Conservation (phyloP, 75 land plant genomes). For the Larix kaempferi region DNA sequence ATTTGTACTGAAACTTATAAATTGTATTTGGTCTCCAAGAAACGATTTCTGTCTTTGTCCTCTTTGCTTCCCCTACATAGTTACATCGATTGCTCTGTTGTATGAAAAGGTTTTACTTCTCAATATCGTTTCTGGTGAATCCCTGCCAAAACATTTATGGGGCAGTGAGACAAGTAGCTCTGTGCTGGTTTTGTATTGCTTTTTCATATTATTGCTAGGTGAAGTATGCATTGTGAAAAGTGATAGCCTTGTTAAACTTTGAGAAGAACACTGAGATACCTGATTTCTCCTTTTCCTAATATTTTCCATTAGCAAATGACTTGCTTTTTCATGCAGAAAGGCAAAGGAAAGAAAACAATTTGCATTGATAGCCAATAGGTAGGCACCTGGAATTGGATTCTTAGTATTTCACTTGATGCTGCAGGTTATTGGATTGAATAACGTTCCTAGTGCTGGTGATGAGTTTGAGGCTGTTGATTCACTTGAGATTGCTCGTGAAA, state of each 20-base stretch:
- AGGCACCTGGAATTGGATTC: background rate
- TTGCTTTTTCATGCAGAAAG: background rate
- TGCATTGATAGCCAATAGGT: background rate
- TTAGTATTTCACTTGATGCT: background rate
- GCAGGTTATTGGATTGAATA: slow-evolving; percentile 88
- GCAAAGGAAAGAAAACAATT: background rate
- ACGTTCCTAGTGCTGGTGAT: slow-evolving; percentile 94
- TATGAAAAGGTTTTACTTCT: background rate
- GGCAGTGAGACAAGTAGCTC: background rate
- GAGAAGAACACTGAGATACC: background rate
- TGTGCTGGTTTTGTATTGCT: background rate
- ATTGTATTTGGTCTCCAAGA: background rate
- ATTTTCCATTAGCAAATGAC: background rate
- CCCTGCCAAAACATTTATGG: background rate
- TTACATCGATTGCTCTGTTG: background rate
- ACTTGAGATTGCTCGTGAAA: slow-evolving; percentile 80
- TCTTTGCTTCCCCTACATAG: background rate
- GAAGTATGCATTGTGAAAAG: background rate
- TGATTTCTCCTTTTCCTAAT: background rate
- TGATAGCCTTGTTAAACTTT: too few species aligned
- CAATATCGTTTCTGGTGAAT: background rate
- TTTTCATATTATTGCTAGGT: background rate
- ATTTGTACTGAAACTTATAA: background rate
- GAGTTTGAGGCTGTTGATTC: slow-evolving; percentile 84
- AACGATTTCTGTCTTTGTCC: background rate